Evolutionary conservation across 2,329 filamentous ascomycete genomes (phyloP), one percentile per base, ranked within the genome.

Genomic region (Trichoderma brevicompactum): DNA sequence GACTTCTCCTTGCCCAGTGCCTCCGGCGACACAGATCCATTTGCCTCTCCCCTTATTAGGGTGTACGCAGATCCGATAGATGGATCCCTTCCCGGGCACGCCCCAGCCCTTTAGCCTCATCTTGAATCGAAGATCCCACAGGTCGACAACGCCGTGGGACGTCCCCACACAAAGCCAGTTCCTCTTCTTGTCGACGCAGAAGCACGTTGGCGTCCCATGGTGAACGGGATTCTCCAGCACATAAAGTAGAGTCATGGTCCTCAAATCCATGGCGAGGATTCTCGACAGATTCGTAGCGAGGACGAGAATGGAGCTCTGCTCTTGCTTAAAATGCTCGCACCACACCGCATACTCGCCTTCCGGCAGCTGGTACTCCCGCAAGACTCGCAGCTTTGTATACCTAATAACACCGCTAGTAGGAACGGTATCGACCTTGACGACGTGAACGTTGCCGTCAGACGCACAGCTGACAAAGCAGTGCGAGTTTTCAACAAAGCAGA

Each of bases 61-160:
- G 73, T 96, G 92, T 0, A 96, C 82, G 65, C 87, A 84, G 15
- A 99, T 82, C 38, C 92, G 86, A 71, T 94, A 90, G 68, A 98
- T 92, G 17, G 92, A 83, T 1, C 89, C 88, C 67, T 91, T 91
- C 23, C 91, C 92, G 0, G 92, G 88, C 34, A 97, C 85, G 1
- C 92, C 92, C 92, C 94, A 98, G 13, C 89, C 91, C 75, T 92
- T 93, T 28, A 98, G 81, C 23, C 92, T 87, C 71, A 98, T 86
- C 69, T 88, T 90, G 82, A 99, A 99, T n/a, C 95, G 90, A 46
- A 99, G 83, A 77, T 99, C 95, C 95, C 95, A 99, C 1, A 99
- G 84, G 74, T 96, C 91, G 7, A 99, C 82, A 34, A 98, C 89
- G 41, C 96, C 95, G 74, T 98, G 94, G 0, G 92, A 92, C 0